Evolutionary conservation across 2,329 filamentous ascomycete genomes (phyloP).

Genomic region (Tolypocladium amazonense): DNA sequence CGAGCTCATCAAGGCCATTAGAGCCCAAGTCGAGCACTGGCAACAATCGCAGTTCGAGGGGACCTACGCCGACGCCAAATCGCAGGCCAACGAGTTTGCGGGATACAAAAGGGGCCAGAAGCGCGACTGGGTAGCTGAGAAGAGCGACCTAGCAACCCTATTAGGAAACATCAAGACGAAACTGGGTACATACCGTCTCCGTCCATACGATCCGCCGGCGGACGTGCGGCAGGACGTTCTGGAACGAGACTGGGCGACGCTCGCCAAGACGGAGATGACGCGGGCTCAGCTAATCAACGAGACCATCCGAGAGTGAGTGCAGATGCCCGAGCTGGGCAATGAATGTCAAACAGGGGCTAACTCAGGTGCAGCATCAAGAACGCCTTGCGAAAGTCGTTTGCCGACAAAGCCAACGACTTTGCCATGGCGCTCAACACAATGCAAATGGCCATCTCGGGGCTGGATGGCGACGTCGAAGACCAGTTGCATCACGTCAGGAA

Average conservation of each 20-base stretch:
- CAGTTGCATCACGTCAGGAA: conserved; percentile 80
- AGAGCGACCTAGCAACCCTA: conserved; percentile 85
- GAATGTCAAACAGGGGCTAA: neutral
- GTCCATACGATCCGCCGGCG: conserved; percentile 80
- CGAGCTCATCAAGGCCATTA: conserved; percentile 65
- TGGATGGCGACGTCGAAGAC: conserved; percentile 94
- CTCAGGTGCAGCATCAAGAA: conserved; percentile 69
- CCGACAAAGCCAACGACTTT: conserved; percentile 97
- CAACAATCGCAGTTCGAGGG: conserved; percentile 74
- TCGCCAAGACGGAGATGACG: conserved; percentile 77
- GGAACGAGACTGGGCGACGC: conserved; percentile 68
- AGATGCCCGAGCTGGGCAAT: neutral
- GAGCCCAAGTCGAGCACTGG: conserved; percentile 66
- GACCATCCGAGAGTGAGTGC: conserved; percentile 77
- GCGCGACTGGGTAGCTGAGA: conserved; percentile 93
- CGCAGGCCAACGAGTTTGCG: conserved; percentile 70
- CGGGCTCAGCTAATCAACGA: conserved; percentile 94
- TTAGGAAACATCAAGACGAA: conserved; percentile 99
- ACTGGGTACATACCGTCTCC: conserved; percentile 82
- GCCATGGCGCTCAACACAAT: conserved; percentile 90
- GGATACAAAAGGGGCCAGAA: conserved; percentile 88
- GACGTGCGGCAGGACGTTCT: conserved; percentile 74
- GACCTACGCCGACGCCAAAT: conserved; percentile 86
- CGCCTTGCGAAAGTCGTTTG: conserved; percentile 79
- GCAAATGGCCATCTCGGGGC: conserved; percentile 87